Evolutionary conservation across 2,329 filamentous ascomycete species (phyloP), one percentile per base, ranked within the genome.

Genomic region (Coniochaeta sp.): DNA sequence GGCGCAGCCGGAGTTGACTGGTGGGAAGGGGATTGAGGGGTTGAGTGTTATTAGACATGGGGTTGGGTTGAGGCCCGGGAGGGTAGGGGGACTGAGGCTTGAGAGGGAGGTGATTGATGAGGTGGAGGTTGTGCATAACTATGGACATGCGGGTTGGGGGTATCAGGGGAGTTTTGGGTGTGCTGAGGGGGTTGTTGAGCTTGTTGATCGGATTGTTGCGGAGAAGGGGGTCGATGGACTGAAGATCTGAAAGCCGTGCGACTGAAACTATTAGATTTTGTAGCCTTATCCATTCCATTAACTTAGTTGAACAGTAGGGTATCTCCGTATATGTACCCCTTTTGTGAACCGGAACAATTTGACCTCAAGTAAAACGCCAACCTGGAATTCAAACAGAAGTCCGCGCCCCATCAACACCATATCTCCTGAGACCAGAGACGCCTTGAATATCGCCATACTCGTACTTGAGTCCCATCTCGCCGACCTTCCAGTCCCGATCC

Each of bases 141-240:
- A 91, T 59, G 88, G 87, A 0, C 87, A 91, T 65, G 84, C 82
- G 1, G 87, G 87, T 2, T 90, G 86, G 77, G 91, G 91, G 10
- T 96, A 81, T 53, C 79, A 83, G 62, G 78, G 76, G 1, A 81
- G 74, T 22, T 92, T 86, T 66, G 88, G 87, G 1, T 89, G 86
- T 65, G 81, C 87, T 0, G 75, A 85, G 61, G 73, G 77, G 30
- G 85, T 83, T 0, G 77, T 86, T 2, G 77, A 81, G 65, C 68
- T 91, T 65, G 85, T 90, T 6, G 77, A 79, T 40, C 79, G 86
- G 65, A 76, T 91, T 22, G 56, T 61, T 6, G 59, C 49, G 13
- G 60, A 58, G 31, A 33, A 28, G 7, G 30, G 18, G 7, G 16
- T 32, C 5, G 47, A 30, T 16, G 18, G 18, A 4, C n/a, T 48